Evolutionary conservation across 768 basidiomycete species (phyloP), one percentile per base, ranked within the genome.

Genomic region (Dictyophora rubrovolvata): DNA sequence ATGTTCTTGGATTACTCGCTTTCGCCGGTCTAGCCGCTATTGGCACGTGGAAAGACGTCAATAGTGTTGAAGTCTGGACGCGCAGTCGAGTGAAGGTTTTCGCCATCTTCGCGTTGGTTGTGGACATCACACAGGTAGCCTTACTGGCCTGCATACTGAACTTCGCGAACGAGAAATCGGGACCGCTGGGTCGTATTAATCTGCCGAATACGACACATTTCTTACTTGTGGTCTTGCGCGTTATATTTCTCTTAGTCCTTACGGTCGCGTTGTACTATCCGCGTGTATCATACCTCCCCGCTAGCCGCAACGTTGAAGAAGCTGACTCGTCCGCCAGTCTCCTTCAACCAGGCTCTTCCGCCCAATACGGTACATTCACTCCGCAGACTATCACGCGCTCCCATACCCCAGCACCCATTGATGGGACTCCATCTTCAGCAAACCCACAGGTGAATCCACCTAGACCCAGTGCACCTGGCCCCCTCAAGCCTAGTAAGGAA

Each of bases 351-450:
- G 65, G 75, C 14, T 72, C 72, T 10, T 65, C 71, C 18, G 77
- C 74, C 69, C 89, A 87, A 69, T 91, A 91, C 67, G 89, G 89
- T 16, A 90, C 89, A 12, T 89, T 89, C 74, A 71, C 73, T 37
- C 84, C 84, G 34, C 75, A 72, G 12, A 80, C 80, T 11, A 77
- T 76, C 1, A 83, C 84, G 16, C 75, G 81, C 14, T 63, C 66
- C 5, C 67, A 67, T 51, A 70, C 71, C n/a, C 69, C 71, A 22
- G 74, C 78, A 11, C 73, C 80, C 0, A 70, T 66, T 37, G 64
- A 78, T 76, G 18, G 78, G 78, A 42, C 72, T 69, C 35, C 79
- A 73, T 49, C 75, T 75, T 22, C 77, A 71, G 62, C 20, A 66
- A 71, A 47, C 16, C 49, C 10, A 48, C 34, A 69, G 65, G 63